Conservation (phyloP, 176 grass and related monocot species). For the Saccharum spontaneum region DNA sequence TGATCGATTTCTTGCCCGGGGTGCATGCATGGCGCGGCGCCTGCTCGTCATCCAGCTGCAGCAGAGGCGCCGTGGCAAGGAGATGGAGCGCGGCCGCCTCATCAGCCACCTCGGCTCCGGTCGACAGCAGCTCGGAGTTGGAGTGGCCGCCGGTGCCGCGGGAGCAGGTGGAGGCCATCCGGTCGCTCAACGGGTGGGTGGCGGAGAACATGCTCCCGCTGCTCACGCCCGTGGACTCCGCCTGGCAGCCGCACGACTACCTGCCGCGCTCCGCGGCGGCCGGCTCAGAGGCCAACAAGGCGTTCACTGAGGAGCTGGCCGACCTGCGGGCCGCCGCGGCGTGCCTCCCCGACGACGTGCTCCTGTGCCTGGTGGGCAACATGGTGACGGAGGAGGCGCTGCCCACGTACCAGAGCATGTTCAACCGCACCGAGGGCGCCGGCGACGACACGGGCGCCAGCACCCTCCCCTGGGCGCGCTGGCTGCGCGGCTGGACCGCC, state of each 20-base stretch:
- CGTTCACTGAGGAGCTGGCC: slow-evolving; percentile 19
- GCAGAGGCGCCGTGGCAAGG: not conserved
- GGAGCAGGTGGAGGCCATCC: slow-evolving; percentile 36
- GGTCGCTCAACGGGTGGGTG: slow-evolving; percentile 46
- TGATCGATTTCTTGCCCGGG: too few species aligned
- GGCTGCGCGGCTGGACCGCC: slow-evolving; percentile 43
- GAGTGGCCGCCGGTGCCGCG: not conserved
- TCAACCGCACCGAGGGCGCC: slow-evolving; percentile 16
- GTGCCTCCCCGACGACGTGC: slow-evolving; percentile 29
- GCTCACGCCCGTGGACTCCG: slow-evolving; percentile 38
- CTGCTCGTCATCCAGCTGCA: not conserved
- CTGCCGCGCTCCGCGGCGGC: slow-evolving; percentile 27
- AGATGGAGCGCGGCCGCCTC: not conserved
- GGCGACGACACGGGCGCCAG: slow-evolving; percentile 31
- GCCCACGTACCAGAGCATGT: slow-evolving; percentile 83
- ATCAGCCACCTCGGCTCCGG: not conserved
- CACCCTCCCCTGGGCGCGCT: slow-evolving; percentile 17
- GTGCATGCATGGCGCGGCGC: too few species aligned
- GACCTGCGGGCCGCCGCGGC: slow-evolving; percentile 18
- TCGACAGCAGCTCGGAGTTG: not conserved
- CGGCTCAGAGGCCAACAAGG: not conserved
- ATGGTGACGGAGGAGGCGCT: slow-evolving; percentile 96
- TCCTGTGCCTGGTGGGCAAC: slow-evolving; percentile 63
- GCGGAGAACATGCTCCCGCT: slow-evolving; percentile 51
- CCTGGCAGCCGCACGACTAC: slow-evolving; percentile 58